Conservation (phyloP, 306 rosid genomes). For the Glycyrrhiza uralensis region DNA sequence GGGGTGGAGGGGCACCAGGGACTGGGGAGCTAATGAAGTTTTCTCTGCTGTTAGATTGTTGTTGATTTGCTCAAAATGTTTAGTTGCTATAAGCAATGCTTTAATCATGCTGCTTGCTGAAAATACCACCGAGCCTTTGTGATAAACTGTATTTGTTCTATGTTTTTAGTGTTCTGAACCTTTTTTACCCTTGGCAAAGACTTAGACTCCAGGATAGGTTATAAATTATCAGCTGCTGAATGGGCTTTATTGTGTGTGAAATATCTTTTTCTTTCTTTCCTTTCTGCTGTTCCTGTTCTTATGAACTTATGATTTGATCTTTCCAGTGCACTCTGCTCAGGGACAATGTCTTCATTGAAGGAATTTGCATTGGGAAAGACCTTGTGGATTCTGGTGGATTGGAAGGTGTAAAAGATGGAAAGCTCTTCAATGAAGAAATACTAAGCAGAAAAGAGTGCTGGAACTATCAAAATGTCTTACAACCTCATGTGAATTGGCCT, state of each 20-base stretch:
- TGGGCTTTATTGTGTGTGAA: conserved; percentile 9
- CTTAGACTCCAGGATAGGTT: background rate
- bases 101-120: conserved; percentile 2
- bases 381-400: conserved; percentile 36
- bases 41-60: background rate
- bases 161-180: background rate
- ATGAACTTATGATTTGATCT: conserved; percentile 96
- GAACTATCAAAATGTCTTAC: conserved; percentile 41
- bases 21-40: background rate
- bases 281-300: conserved; percentile 46
- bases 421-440: conserved; percentile 27
- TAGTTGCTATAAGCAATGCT: background rate
- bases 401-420: conserved; percentile 38
- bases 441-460: conserved; percentile 35
- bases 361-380: conserved; percentile 40
- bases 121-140: background rate
- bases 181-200: background rate
- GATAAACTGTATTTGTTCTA: background rate
- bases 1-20: background rate
- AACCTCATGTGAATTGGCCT: conserved; percentile 61
- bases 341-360: conserved; percentile 68
- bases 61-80: background rate
- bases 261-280: background rate
- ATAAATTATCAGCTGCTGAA: conserved; percentile 6
- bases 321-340: conserved; percentile 99